Evolutionary conservation across 1,284 basidiomycete genomes (phyloP).

Genomic region (Cutaneotrichosporon arboriforme): DNA sequence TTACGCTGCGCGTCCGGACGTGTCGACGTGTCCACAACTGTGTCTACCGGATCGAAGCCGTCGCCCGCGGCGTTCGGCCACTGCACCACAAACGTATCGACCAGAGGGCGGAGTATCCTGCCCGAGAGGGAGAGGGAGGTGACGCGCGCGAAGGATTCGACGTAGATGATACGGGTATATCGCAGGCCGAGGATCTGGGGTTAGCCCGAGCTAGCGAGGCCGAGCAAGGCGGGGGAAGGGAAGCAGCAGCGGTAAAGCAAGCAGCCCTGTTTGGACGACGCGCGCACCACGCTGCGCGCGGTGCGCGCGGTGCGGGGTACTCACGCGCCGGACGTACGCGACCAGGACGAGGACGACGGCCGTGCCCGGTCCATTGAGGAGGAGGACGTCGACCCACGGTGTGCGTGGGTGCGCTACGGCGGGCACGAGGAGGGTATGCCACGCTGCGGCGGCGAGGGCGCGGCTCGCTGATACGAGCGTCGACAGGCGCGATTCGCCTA

Average conservation of each 20-base stretch:
- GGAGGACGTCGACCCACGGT: conserved; percentile 66
- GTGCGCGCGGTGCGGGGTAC: conserved; percentile 47
- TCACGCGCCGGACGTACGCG: conserved; percentile 68
- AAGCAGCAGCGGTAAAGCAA: too few species aligned
- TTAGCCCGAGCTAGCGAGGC: not conserved
- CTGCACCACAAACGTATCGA: conserved; percentile 82
- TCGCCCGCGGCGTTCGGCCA: conserved; percentile 61
- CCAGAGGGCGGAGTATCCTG: conserved; percentile 69
- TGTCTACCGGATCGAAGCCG: not conserved
- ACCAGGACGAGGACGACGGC: conserved; percentile 74
- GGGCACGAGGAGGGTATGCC: conserved; percentile 56
- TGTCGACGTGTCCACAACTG: too few species aligned
- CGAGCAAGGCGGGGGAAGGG: too few species aligned
- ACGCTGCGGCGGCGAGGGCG: conserved; percentile 59
- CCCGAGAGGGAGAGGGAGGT: conserved; percentile 75
- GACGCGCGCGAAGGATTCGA: conserved; percentile 93
- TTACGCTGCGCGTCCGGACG: too few species aligned
- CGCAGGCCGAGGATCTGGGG: conserved; percentile 66
- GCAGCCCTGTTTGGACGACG: too few species aligned
- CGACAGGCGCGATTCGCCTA: conserved; percentile 70
- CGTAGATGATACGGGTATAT: conserved; percentile 73
- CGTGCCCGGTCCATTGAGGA: conserved; percentile 94
- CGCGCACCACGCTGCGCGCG: too few species aligned
- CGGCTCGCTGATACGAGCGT: conserved; percentile 60
- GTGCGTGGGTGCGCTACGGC: conserved; percentile 35